Evolutionary conservation across 345 rosid species (phyloP), one percentile per base, ranked within the genome.

Genomic region (Kandelia obovata): DNA sequence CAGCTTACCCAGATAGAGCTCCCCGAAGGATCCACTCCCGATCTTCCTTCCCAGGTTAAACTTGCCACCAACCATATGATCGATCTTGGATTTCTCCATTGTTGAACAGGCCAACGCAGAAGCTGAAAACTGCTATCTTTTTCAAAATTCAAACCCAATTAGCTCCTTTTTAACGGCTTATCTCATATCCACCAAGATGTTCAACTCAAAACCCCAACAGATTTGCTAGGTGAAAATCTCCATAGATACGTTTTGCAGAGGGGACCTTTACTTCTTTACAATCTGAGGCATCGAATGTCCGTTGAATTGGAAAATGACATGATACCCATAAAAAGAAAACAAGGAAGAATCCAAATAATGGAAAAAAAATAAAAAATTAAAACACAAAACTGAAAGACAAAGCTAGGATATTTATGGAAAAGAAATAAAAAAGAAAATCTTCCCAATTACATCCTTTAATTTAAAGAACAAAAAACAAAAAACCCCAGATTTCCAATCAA

Each of bases 11-110:
- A 91, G 74, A 81, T 83, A 91, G 13, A 94, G 86, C 72, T 93
- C 97, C 52, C 98, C 98, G 63, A 93, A 91, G 5, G 96, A 91
- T 79, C 98, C 98, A 77, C 97, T 91, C 61, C 97, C 98, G 76
- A 93, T 92, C 91, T 93, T 93, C 62, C 97, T 81, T 51, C 98
- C 98, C 17, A 93, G 89, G 92, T 84, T 93, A 77, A 81, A 93
- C 78, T 89, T 93, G n/a, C 87, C 94, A 65, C 96, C 98, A 65
- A 89, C 82, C 51, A 78, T 72, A 49, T 77, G 88, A 69, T 89
- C 97, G 83, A 87, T 83, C 78, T 78, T 78, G 20, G 74, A 30
- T 73, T 78, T 73, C 52, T 73, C 77, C 77, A 73, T 73, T 55
- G 4, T 52, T 62, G 20, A 25, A 43, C 53, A 30, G 3, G 6